Percentiles rank a stretch among this genome's conserved stretches.
phyloP scores from a whole-genome alignment of 768 basidiomycete species.

The Boletus edulis region DNA sequence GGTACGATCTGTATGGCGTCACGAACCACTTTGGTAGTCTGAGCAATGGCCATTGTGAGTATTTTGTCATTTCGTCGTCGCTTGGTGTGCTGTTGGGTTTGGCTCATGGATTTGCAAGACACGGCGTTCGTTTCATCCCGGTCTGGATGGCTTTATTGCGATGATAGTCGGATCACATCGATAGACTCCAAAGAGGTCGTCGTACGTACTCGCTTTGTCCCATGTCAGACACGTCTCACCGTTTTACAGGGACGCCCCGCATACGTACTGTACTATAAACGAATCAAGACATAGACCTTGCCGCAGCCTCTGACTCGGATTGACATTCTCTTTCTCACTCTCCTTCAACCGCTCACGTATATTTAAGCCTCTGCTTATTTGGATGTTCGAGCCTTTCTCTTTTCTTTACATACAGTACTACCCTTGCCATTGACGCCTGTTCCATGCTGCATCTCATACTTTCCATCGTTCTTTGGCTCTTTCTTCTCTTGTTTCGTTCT shows the following conservation, averaged over 20 bases:
- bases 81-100: neutral
- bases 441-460: constrained; percentile 21
- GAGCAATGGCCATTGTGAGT: constrained; percentile 93
- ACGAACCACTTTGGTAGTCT: constrained; percentile 96
- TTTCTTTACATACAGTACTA: constrained; percentile 14
- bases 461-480: neutral
- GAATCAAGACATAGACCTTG: constrained; percentile 35
- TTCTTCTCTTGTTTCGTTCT: neutral
- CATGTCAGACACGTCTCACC: constrained; percentile 19
- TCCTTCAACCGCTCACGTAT: constrained; percentile 3
- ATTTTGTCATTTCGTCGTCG: neutral
- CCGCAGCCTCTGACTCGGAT: neutral
- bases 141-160: constrained; percentile 90
- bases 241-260: constrained; percentile 56
- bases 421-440: constrained; percentile 10
- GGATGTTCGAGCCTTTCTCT: constrained; percentile 16
- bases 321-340: neutral
- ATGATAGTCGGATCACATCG: constrained; percentile 82
- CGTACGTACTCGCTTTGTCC: constrained; percentile 46
- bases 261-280: constrained; percentile 82
- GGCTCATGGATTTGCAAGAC: constrained; percentile 46
- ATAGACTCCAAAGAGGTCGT: constrained; percentile 80
- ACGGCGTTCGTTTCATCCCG: constrained; percentile 89
- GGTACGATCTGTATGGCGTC: constrained; percentile 92
- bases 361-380: constrained; percentile 29